These are phyloP conservation scores for Thymus mandschuricus DNA, from an alignment of 257 asterid genomes.

Conservation along the genomic window DNA sequence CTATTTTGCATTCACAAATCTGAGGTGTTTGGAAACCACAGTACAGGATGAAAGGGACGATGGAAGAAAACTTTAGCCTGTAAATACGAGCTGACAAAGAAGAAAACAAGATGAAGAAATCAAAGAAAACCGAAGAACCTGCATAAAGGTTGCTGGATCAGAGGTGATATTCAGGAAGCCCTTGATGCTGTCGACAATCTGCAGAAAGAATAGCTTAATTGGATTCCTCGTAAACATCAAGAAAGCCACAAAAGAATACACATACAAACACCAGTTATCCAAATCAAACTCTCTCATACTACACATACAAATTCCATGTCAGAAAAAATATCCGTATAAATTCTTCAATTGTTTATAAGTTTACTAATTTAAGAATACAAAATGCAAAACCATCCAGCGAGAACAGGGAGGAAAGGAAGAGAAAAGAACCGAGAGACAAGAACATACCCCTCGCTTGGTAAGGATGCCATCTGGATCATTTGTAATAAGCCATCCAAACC, in stretches of 20 bases:
- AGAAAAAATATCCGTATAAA: background rate
- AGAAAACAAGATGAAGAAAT: background rate
- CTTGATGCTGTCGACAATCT: conserved; percentile 73
- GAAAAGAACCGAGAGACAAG: background rate
- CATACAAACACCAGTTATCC: background rate
- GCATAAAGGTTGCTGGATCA: conserved; percentile 79
- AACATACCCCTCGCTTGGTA: conserved; percentile 61
- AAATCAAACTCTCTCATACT: background rate
- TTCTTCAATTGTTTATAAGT: conserved; percentile 2
- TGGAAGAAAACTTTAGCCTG: background rate
- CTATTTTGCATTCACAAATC: too few relatives aligned
- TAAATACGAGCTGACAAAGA: too few relatives aligned
- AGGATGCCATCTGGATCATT: conserved; percentile 72
- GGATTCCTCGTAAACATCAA: background rate
- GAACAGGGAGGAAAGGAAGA: background rate
- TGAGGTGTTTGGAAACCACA: background rate
- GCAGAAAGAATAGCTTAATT: conserved; percentile 33
- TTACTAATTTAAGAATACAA: background rate
- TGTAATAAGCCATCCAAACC: conserved; percentile 78
- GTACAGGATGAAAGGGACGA: background rate
- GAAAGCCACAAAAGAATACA: background rate
- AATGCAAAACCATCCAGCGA: conserved; percentile 12
- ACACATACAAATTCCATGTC: too few relatives aligned
- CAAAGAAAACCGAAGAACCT: conserved; percentile 50
- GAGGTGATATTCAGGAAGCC: conserved; percentile 62